phyloP scores from a whole-genome alignment of 805 yeast species.

The Wickerhamiella spandovensis region DNA sequence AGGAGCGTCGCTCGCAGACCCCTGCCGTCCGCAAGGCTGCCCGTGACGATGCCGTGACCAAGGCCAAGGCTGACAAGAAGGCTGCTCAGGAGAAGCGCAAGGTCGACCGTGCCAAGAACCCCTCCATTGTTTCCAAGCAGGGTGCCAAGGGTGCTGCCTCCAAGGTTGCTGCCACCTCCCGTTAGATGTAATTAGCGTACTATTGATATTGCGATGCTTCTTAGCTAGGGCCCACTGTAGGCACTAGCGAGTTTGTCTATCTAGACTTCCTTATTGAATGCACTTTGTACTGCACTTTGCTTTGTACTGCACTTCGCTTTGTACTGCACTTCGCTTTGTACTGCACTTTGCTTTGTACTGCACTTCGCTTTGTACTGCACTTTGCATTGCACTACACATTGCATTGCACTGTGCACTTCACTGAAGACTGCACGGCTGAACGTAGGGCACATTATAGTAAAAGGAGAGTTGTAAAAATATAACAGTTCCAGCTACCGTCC shows the following conservation, averaged over 20 bases:
- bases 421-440: no score
- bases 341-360: no score
- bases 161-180: conserved; percentile 93
- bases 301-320: no score
- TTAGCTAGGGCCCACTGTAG: background rate
- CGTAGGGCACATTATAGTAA: no score
- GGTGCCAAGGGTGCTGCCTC: conserved; percentile 97
- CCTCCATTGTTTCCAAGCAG: conserved; percentile 73
- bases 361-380: no score
- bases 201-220: background rate
- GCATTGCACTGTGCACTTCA: no score
- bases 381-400: no score
- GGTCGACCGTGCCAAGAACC: conserved; percentile 69
- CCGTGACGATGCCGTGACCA: conserved; percentile 75
- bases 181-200: conserved; percentile 38
- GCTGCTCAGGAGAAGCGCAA: conserved; percentile 88
- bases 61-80: conserved; percentile 44
- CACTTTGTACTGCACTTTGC: no score
- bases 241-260: background rate
- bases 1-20: conserved; percentile 90
- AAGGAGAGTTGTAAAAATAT: no score
- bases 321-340: no score
- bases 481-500: no score
- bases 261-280: no score
- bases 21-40: conserved; percentile 97